A percentile compares a stretch with the other conserved stretches of the same genome.
Evolutionary conservation across 106 monocot genomes (phyloP).

Genomic region (Dendrobium catenatum): DNA sequence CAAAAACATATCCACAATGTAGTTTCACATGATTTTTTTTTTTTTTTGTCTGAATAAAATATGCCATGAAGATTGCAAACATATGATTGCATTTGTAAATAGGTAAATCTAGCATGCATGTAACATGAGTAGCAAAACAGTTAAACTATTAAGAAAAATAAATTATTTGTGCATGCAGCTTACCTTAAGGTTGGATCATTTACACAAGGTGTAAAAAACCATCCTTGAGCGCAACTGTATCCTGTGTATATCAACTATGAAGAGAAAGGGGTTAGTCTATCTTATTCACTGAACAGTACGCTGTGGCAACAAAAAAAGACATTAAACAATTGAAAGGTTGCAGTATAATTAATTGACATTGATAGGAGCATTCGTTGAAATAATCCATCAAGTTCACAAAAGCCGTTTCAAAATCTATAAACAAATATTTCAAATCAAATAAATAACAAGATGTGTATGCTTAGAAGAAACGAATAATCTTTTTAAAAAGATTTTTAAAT

Average conservation of each 20-base stretch:
- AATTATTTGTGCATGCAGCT: not conserved
- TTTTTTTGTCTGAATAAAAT: not conserved
- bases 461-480: not conserved
- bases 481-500: not conserved
- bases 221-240: slow-evolving; percentile 83
- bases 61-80: not conserved
- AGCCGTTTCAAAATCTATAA: not conserved
- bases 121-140: not conserved
- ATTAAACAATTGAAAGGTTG: not conserved
- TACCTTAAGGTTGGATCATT: slow-evolving; percentile 71
- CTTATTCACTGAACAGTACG: not conserved
- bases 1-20: too few relatives aligned
- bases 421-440: not conserved
- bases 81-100: not conserved
- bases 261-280: slow-evolving; percentile 5
- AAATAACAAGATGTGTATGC: not conserved
- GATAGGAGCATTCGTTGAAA: not conserved
- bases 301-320: not conserved
- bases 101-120: not conserved
- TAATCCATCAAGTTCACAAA: not conserved
- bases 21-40: not conserved
- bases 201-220: slow-evolving; percentile 76
- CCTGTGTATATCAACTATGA: slow-evolving; percentile 80
- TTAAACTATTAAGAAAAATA: not conserved
- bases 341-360: not conserved